These are phyloP conservation scores for Diaporthe velutina DNA, from an alignment of 2,329 filamentous ascomycete genomes.

Conservation along the genomic window DNA sequence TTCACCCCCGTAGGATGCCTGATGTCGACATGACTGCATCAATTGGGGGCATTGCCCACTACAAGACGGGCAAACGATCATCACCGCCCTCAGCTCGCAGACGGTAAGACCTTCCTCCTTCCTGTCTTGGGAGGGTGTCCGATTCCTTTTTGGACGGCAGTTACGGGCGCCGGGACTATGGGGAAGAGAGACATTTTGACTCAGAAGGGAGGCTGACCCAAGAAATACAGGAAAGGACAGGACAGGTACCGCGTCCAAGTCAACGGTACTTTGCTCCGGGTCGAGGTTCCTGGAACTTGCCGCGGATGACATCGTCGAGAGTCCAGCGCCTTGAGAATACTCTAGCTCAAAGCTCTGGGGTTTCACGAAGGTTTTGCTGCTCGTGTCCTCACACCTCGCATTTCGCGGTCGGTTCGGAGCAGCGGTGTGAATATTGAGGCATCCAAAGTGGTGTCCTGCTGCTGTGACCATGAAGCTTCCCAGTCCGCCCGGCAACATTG, in stretches of 20 bases:
- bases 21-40: conserved; percentile 19
- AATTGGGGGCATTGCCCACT: neutral
- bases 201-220: conserved; percentile 23
- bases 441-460: neutral
- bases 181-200: conserved; percentile 28
- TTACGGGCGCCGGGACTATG: conserved; percentile 8
- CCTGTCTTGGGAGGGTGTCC: conserved; percentile 14
- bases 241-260: conserved; percentile 15
- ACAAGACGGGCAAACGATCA: neutral
- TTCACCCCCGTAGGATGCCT: conserved; percentile 13
- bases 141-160: conserved; percentile 5
- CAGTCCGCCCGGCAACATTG: neutral
- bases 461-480: conserved; percentile 5
- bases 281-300: conserved; percentile 1
- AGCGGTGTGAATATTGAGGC: conserved; percentile 21
- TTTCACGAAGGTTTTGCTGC: conserved; percentile 11
- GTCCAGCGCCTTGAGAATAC: neutral
- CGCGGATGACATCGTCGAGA: neutral
- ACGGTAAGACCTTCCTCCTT: conserved; percentile 27
- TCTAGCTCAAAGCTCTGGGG: neutral
- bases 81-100: conserved; percentile 4
- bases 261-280: conserved; percentile 4
- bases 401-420: neutral
- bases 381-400: neutral
- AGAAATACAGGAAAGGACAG: neutral